Evolutionary conservation across 2,329 filamentous ascomycete genomes (phyloP).

Genomic region (Aspergillus novoparasiticus): DNA sequence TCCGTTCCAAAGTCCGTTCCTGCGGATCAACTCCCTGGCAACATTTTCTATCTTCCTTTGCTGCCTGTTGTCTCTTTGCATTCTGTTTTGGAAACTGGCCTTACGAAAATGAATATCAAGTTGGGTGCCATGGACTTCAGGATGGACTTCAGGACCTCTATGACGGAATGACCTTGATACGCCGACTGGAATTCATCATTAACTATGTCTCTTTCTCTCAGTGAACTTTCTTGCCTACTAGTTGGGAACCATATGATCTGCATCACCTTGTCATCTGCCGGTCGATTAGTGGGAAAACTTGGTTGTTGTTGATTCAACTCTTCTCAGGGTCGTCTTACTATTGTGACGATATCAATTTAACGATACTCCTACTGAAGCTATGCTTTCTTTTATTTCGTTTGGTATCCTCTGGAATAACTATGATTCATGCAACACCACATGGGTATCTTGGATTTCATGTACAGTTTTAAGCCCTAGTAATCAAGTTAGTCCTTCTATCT

Average conservation of each 20-base stretch:
- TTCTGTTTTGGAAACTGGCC: background rate
- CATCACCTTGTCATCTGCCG: background rate
- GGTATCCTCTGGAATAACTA: background rate
- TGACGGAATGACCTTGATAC: background rate
- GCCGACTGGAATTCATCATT: background rate
- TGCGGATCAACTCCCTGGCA: background rate
- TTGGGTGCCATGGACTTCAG: background rate
- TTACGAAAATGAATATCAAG: background rate
- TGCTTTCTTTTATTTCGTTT: background rate
- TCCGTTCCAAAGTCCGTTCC: background rate
- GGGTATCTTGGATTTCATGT: conserved; percentile 10
- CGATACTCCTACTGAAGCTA: background rate
- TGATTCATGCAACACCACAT: background rate
- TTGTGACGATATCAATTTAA: background rate
- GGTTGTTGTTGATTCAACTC: background rate
- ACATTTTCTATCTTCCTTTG: background rate
- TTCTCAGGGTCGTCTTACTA: background rate
- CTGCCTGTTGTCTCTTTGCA: background rate
- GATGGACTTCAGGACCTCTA: background rate
- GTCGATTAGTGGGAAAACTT: background rate
- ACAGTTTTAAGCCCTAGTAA: background rate
- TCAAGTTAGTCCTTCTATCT: background rate
- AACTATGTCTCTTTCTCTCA: background rate
- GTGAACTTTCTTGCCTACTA: background rate
- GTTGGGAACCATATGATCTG: background rate